Conservation (phyloP, 148 eudicot species). For the Silene latifolia region DNA sequence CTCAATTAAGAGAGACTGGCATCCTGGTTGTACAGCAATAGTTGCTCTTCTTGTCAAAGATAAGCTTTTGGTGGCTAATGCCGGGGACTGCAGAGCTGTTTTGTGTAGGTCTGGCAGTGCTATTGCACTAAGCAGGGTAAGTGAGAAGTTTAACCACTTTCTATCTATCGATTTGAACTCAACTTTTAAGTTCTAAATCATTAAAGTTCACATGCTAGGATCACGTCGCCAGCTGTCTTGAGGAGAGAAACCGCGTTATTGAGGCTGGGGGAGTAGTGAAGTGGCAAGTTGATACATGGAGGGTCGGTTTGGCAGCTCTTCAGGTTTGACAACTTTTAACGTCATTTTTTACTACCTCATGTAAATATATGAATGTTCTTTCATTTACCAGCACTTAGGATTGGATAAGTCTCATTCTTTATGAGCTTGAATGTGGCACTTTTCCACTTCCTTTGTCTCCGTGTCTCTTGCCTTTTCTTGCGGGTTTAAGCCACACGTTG, state of each 20-base stretch:
- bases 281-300: constrained; percentile 95
- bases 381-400: neutral
- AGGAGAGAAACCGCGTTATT: constrained; percentile 77
- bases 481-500: neutral
- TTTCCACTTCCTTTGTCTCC: no score
- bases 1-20: constrained; percentile 64
- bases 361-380: neutral
- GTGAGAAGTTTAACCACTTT: constrained; percentile 11
- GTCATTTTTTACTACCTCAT: constrained; percentile 11
- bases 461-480: neutral
- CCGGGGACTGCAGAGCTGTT: constrained; percentile 91
- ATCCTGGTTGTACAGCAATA: constrained; percentile 97
- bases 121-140: constrained; percentile 78
- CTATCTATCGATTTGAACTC: neutral
- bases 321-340: constrained; percentile 46
- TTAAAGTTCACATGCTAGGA: constrained; percentile 46
- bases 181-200: constrained; percentile 21
- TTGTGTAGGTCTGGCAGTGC: constrained; percentile 64
- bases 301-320: constrained; percentile 92
- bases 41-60: constrained; percentile 61
- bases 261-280: constrained; percentile 69
- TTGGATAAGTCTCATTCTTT: neutral
- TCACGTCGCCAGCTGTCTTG: constrained; percentile 77
- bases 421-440: no score
- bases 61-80: constrained; percentile 83